Conservation (phyloP, 2,329 filamentous ascomycete species). For the Zalaria sp. region DNA sequence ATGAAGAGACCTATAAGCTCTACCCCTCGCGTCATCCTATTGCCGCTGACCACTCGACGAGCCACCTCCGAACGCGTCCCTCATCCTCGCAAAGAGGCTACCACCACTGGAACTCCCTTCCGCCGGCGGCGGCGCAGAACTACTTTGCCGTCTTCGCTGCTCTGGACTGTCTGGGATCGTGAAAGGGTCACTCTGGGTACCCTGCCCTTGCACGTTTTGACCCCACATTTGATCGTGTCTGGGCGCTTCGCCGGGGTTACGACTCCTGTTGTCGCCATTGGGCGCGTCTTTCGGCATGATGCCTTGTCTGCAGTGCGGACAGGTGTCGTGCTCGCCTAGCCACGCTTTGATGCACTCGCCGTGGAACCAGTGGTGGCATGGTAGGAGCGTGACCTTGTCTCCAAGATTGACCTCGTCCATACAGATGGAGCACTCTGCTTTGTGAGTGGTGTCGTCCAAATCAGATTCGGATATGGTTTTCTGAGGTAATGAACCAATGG, state of each 20-base stretch:
- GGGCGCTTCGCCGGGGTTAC: conserved; percentile 14
- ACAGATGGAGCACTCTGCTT: conserved; percentile 81
- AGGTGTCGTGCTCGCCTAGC: conserved; percentile 85
- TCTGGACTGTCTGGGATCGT: conserved; percentile 9
- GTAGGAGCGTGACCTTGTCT: conserved; percentile 61
- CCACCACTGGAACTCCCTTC: conserved; percentile 2
- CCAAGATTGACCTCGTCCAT: conserved; percentile 69
- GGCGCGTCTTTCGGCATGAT: conserved; percentile 25
- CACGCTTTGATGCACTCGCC: conserved; percentile 67
- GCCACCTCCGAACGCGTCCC: conserved; percentile 15
- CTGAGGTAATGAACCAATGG: conserved; percentile 55
- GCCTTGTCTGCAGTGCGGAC: conserved; percentile 60
- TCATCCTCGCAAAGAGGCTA: conserved; percentile 17
- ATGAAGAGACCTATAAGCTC: too few relatives aligned
- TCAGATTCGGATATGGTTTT: conserved; percentile 55
- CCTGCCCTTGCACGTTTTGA: conserved; percentile 6
- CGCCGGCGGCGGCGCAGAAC: not conserved
- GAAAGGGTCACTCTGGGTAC: conserved; percentile 9
- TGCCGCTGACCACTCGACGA: too few relatives aligned
- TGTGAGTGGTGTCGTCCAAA: conserved; percentile 55
- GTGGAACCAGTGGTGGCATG: conserved; percentile 92
- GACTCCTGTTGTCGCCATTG: conserved; percentile 8
- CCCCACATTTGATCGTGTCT: conserved; percentile 12
- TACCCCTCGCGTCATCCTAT: too few relatives aligned
- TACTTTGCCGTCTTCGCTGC: conserved; percentile 1